These are phyloP conservation scores for Dipteronia sinensis DNA, from an alignment of 345 rosid species.

Conservation along the genomic window DNA sequence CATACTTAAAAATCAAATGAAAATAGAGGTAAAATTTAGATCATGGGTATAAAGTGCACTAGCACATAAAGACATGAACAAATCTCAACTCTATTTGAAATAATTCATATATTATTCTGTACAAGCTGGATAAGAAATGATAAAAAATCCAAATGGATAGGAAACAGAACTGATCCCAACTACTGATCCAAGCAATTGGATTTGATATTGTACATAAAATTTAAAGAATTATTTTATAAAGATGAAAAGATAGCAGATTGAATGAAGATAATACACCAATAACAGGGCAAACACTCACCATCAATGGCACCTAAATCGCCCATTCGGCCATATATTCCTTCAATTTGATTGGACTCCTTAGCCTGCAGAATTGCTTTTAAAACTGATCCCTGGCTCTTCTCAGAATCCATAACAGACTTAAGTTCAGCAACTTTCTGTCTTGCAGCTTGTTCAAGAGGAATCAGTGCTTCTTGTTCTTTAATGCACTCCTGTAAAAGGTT, in stretches of 20 bases:
- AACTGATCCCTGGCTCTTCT: conserved; percentile 92
- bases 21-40: neutral
- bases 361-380: conserved; percentile 84
- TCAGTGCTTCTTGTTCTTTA: conserved; percentile 77
- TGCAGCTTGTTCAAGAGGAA: conserved; percentile 90
- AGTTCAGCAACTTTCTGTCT: conserved; percentile 91
- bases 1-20: neutral
- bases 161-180: conserved; percentile 1
- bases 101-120: conserved; percentile 1
- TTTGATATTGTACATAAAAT: neutral
- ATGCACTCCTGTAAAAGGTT: conserved; percentile 61
- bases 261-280: conserved; percentile 3
- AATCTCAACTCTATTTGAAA: neutral
- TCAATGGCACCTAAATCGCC: conserved; percentile 99
- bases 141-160: neutral
- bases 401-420: conserved; percentile 73
- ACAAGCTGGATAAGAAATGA: neutral
- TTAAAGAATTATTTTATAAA: neutral
- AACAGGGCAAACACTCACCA: conserved; percentile 45
- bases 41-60: neutral
- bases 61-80: neutral
- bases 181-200: neutral
- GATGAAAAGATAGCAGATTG: neutral
- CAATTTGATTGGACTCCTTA: conserved; percentile 75
- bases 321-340: conserved; percentile 95